Evolutionary conservation across 2,329 filamentous ascomycete species (phyloP).

Genomic region (Curvularia hawaiiensis): DNA sequence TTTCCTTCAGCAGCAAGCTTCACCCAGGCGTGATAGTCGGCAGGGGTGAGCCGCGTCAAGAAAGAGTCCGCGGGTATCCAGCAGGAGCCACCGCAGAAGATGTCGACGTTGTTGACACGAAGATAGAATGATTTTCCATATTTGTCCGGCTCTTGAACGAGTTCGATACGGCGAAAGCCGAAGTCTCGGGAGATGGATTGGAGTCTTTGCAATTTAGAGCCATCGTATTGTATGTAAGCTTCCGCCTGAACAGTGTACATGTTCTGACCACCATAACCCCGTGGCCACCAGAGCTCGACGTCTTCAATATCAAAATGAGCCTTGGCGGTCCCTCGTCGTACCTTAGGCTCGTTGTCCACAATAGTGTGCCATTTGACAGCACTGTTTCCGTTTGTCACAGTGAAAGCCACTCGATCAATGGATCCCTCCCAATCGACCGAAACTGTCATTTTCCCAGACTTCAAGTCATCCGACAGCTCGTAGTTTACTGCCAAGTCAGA

Average conservation of each 20-base stretch:
- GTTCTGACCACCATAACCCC: conserved; percentile 75
- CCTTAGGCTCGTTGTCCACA: neutral
- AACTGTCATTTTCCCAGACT: conserved; percentile 2
- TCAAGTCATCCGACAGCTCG: conserved; percentile 51
- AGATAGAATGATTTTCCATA: conserved; percentile 81
- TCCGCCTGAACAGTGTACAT: conserved; percentile 63
- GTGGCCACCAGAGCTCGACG: conserved; percentile 76
- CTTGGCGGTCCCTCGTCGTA: conserved; percentile 40
- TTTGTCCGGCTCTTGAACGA: conserved; percentile 53
- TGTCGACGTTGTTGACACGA: conserved; percentile 72
- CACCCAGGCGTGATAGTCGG: conserved; percentile 76
- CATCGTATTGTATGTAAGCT: neutral
- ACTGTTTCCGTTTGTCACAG: neutral
- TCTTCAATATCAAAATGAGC: conserved; percentile 51
- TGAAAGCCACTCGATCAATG: neutral
- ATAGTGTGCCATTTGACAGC: neutral
- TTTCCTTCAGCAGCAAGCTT: conserved; percentile 75
- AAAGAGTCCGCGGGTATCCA: conserved; percentile 87
- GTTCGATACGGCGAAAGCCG: conserved; percentile 66
- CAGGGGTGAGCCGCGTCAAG: conserved; percentile 68
- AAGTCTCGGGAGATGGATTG: conserved; percentile 8
- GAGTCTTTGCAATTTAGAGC: neutral
- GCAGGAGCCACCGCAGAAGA: conserved; percentile 82
- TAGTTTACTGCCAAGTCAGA: conserved; percentile 68
- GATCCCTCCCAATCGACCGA: neutral